phyloP scores from a whole-genome alignment of 257 asterid genomes.

The Perilla frutescens region DNA sequence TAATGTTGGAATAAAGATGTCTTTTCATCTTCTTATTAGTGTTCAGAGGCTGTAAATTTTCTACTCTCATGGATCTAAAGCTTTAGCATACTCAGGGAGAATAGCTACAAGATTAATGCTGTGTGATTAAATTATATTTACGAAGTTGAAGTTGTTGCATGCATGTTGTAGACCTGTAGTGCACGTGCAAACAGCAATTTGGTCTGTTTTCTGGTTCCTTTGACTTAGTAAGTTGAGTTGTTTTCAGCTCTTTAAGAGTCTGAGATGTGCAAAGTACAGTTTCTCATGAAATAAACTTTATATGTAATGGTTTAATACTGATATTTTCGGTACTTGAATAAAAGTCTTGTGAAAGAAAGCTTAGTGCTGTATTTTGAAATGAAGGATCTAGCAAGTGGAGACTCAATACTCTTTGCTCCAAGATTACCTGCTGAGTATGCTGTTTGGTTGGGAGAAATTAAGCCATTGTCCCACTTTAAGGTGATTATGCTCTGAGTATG shows the following conservation, averaged over 20 bases:
- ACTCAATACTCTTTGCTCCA: conserved; percentile 83
- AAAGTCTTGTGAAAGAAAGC: conserved; percentile 21
- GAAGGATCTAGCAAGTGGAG: conserved; percentile 88
- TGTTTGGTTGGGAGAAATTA: conserved; percentile 94
- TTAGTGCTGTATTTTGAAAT: conserved; percentile 33
- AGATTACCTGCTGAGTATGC: conserved; percentile 88
- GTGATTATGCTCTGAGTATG: conserved; percentile 42
- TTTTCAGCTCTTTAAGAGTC: conserved; percentile 26
- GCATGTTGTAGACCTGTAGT: background rate
- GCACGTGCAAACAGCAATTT: conserved; percentile 15
- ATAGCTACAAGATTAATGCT: conserved; percentile 8
- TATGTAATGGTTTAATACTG: conserved; percentile 14
- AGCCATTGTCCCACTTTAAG: conserved; percentile 79
- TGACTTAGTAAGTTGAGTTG: conserved; percentile 9
- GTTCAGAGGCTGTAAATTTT: conserved; percentile 3
- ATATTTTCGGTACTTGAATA: conserved; percentile 15
- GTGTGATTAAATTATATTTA: background rate
- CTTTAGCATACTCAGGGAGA: conserved; percentile 22
- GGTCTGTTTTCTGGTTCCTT: conserved; percentile 22
- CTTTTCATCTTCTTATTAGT: conserved; percentile 17
- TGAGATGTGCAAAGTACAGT: conserved; percentile 1
- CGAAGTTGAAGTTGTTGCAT: conserved; percentile 18
- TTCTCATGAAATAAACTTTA: background rate
- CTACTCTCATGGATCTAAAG: conserved; percentile 20
- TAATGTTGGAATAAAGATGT: background rate